Percentiles rank a stretch among this genome's conserved stretches.
phyloP scores from a whole-genome alignment of 1,139 yeast species.

The Zygotorulaspora mrakii region DNA sequence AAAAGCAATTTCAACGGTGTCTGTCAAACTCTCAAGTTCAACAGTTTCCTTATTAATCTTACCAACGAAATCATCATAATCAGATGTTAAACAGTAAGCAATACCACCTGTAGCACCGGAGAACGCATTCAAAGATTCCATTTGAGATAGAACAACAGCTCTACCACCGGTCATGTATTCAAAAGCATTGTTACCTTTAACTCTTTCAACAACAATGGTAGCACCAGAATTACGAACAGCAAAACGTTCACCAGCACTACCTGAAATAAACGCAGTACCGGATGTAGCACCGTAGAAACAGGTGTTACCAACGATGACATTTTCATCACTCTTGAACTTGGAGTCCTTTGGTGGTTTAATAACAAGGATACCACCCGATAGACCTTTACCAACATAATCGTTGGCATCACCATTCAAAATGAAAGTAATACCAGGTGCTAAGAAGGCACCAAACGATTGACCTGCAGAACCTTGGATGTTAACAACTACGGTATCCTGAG shows the following conservation, averaged over 20 bases:
- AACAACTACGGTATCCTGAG: constrained; percentile 94
- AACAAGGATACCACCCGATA: constrained; percentile 90
- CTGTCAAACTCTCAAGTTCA: constrained; percentile 70
- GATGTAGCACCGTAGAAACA: constrained; percentile 97
- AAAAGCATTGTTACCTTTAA: constrained; percentile 96
- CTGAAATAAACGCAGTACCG: constrained; percentile 90
- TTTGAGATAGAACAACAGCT: constrained; percentile 83
- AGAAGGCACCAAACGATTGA: constrained; percentile 96
- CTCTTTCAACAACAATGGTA: constrained; percentile 89
- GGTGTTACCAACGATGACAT: constrained; percentile 94
- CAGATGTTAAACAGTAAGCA: constrained; percentile 93
- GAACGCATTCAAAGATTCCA: constrained; percentile 89
- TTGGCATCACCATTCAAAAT: constrained; percentile 97
- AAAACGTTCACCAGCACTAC: constrained; percentile 97
- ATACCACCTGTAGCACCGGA: constrained; percentile 99
- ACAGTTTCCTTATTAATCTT: constrained; percentile 81
- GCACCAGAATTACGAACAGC: constrained; percentile 99
- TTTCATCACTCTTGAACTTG: constrained; percentile 88
- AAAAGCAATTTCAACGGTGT: constrained; percentile 91
- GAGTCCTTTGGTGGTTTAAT: constrained; percentile 88
- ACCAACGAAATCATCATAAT: constrained; percentile 73
- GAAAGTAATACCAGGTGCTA: constrained; percentile 92
- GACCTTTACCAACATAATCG: constrained; percentile 96
- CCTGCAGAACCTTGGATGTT: constrained; percentile 93
- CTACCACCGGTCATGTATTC: constrained; percentile 99